Conservation (phyloP, 331 rosid species). For the Pyrus hybrid region DNA sequence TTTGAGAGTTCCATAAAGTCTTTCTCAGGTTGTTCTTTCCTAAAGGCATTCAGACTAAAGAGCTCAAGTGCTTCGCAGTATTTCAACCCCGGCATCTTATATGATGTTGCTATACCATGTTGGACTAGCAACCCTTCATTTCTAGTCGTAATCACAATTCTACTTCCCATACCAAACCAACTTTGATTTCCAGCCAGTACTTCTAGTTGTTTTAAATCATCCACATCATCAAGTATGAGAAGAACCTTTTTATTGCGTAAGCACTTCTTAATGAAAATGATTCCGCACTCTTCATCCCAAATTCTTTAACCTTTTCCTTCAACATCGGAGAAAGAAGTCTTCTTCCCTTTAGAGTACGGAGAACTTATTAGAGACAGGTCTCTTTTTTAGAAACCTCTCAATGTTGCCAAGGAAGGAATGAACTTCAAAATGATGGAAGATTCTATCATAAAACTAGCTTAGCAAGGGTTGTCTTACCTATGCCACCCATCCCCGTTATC, state of each 20-base stretch:
- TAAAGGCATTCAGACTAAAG: background rate
- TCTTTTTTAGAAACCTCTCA: background rate
- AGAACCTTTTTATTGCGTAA: background rate
- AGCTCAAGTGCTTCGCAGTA: background rate
- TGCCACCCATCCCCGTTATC: background rate
- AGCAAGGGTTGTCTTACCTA: background rate
- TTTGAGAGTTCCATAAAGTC: background rate
- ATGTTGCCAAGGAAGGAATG: background rate
- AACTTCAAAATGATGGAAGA: background rate
- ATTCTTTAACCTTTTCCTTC: background rate
- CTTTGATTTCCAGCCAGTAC: background rate
- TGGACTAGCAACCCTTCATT: background rate
- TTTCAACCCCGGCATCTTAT: background rate
- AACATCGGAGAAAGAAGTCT: background rate
- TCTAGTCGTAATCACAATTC: conserved; percentile 11
- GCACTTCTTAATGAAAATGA: background rate
- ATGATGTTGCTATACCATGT: background rate
- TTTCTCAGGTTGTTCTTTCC: background rate
- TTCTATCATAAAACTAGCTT: background rate
- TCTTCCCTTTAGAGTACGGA: background rate
- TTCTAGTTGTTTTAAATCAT: conserved; percentile 2
- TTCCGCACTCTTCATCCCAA: background rate
- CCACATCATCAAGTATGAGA: conserved; percentile 10
- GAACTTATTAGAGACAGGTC: no score
- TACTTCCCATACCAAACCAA: conserved; percentile 11